Conservation (phyloP, 345 rosid species). For the Linum usitatissimum region DNA sequence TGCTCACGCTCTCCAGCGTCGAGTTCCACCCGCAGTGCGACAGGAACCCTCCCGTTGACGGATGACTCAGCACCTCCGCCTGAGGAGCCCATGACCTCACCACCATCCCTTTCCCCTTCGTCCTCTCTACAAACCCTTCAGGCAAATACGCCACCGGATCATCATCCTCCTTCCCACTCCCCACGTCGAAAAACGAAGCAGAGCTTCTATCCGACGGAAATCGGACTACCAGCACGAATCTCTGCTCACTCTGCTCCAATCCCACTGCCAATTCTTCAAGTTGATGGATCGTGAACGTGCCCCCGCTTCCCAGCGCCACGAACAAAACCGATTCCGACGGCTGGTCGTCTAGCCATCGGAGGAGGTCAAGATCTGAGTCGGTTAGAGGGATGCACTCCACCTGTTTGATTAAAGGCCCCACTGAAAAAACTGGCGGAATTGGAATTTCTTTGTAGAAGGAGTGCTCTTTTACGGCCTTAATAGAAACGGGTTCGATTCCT, state of each 20-base stretch:
- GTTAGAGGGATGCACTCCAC: slow-evolving; percentile 8
- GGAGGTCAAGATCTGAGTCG: background rate
- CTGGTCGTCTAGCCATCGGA: slow-evolving; percentile 18
- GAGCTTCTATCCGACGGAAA: slow-evolving; percentile 4
- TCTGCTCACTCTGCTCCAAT: slow-evolving; percentile 16
- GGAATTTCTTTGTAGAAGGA: slow-evolving; percentile 11
- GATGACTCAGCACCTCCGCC: slow-evolving; percentile 12
- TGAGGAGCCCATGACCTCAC: slow-evolving; percentile 18
- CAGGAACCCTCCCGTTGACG: slow-evolving; percentile 15
- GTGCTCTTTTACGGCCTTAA: slow-evolving; percentile 10
- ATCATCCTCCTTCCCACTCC: slow-evolving; percentile 9
- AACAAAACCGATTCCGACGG: slow-evolving; percentile 13
- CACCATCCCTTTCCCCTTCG: slow-evolving; percentile 9
- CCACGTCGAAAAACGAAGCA: slow-evolving; percentile 9
- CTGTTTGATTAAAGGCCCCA: slow-evolving; percentile 15
- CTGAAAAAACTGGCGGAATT: slow-evolving; percentile 8
- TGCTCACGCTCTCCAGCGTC: slow-evolving; percentile 10
- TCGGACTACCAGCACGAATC: slow-evolving; percentile 17
- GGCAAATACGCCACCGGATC: slow-evolving; percentile 17
- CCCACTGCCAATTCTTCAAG: slow-evolving; percentile 15
- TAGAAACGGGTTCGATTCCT: slow-evolving; percentile 8
- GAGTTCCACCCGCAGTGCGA: slow-evolving; percentile 27
- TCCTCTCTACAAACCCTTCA: slow-evolving; percentile 15
- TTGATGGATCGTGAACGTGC: slow-evolving; percentile 15
- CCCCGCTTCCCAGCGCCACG: slow-evolving; percentile 18